Evolutionary conservation across 2,329 filamentous ascomycete species (phyloP).

Genomic region (Juglanconis oblonga): DNA sequence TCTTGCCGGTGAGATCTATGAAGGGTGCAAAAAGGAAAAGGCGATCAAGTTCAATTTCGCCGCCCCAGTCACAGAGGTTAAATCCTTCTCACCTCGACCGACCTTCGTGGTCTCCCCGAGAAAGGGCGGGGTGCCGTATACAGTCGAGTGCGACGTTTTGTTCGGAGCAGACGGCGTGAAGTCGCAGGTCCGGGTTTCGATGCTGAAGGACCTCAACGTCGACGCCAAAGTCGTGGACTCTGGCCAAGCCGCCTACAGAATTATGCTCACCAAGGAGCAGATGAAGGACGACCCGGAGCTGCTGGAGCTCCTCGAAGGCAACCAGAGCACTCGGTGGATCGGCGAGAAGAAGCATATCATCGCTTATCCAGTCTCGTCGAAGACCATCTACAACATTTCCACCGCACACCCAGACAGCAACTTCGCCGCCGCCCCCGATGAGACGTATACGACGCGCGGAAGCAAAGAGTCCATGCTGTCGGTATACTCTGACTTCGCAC

Average conservation of each 20-base stretch:
- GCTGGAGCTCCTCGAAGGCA: conserved; percentile 51
- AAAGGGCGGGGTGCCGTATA: conserved; percentile 39
- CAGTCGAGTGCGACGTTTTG: conserved; percentile 47
- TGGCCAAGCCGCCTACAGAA: conserved; percentile 51
- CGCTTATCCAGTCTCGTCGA: conserved; percentile 61
- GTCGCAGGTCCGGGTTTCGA: conserved; percentile 39
- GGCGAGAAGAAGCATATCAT: conserved; percentile 66
- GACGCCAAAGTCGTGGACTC: conserved; percentile 43
- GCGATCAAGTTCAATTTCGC: conserved; percentile 57
- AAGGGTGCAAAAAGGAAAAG: conserved; percentile 53
- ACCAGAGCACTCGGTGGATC: conserved; percentile 61
- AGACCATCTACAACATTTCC: conserved; percentile 65
- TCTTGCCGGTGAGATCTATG: conserved; percentile 55
- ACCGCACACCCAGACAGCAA: conserved; percentile 60
- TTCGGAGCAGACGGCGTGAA: conserved; percentile 55
- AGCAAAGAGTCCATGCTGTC: conserved; percentile 58
- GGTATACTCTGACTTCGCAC: conserved; percentile 59
- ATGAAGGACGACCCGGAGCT: conserved; percentile 48
- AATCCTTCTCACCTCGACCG: conserved; percentile 49
- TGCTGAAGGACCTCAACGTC: conserved; percentile 34
- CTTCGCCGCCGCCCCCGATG: conserved; percentile 45
- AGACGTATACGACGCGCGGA: conserved; percentile 62
- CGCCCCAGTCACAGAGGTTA: conserved; percentile 43
- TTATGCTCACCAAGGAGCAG: conserved; percentile 46
- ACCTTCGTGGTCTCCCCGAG: conserved; percentile 50